Evolutionary conservation across 345 rosid genomes (phyloP).

Genomic region (Euphorbia peplus): DNA sequence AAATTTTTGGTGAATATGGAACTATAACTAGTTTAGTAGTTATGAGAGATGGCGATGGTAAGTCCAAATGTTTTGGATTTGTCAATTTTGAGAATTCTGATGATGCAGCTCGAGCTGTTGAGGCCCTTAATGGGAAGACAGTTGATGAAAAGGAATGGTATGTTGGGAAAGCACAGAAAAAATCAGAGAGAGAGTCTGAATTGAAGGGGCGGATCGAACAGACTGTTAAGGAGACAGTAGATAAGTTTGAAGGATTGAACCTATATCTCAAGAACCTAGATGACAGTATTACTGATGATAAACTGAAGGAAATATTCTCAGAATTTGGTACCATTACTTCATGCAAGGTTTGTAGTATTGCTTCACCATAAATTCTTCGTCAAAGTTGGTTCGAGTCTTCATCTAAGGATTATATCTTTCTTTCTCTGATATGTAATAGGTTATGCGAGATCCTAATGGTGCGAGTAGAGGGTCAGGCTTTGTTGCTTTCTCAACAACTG

Average conservation of each 20-base stretch:
- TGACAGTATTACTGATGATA: slow-evolving; percentile 25
- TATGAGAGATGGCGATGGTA: slow-evolving; percentile 28
- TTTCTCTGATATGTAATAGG: slow-evolving; percentile 1
- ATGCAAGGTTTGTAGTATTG: slow-evolving; percentile 20
- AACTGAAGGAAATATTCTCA: slow-evolving; percentile 27
- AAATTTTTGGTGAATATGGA: slow-evolving; percentile 22
- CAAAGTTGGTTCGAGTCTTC: neutral
- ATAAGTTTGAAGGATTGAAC: slow-evolving; percentile 22
- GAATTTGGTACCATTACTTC: slow-evolving; percentile 25
- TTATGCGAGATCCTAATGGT: slow-evolving; percentile 27
- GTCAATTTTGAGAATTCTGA: slow-evolving; percentile 29
- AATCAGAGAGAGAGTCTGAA: slow-evolving; percentile 27
- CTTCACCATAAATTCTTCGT: neutral
- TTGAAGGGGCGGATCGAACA: slow-evolving; percentile 24
- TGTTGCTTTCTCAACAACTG: slow-evolving; percentile 29
- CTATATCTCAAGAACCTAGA: slow-evolving; percentile 27
- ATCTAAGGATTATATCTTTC: neutral
- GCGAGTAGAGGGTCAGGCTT: slow-evolving; percentile 27
- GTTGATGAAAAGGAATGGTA: slow-evolving; percentile 25
- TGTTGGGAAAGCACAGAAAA: slow-evolving; percentile 31
- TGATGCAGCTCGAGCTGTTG: slow-evolving; percentile 27
- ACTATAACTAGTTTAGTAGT: slow-evolving; percentile 26
- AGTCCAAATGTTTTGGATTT: slow-evolving; percentile 32
- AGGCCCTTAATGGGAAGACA: slow-evolving; percentile 24
- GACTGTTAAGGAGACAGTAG: slow-evolving; percentile 14